Evolutionary conservation across 106 monocot genomes (phyloP).

Genomic region (Platanthera guangdongensis): DNA sequence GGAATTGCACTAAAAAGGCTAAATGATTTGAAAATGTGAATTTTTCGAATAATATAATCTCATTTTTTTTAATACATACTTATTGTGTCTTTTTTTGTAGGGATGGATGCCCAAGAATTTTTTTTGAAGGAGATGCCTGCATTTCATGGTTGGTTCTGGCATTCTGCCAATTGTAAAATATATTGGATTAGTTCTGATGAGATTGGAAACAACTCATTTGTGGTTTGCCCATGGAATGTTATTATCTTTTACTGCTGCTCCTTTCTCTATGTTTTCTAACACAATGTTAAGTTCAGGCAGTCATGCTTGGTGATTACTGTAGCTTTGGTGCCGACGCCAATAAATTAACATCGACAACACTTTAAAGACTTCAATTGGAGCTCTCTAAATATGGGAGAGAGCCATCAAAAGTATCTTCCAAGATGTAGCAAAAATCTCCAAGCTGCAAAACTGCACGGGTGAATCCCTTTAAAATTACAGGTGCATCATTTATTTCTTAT

Average conservation of each 20-base stretch:
- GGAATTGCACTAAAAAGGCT: too few relatives aligned
- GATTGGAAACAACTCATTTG: background rate
- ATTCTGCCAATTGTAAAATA: background rate
- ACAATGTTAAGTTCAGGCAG: too few relatives aligned
- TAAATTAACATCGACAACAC: constrained; percentile 48
- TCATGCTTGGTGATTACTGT: constrained; percentile 3
- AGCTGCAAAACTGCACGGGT: constrained; percentile 25
- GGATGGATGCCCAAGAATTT: too few relatives aligned
- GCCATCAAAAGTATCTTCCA: constrained; percentile 37
- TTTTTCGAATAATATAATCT: too few relatives aligned
- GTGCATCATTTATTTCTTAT: too few relatives aligned
- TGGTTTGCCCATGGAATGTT: background rate
- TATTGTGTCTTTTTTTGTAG: too few relatives aligned
- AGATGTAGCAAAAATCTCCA: constrained; percentile 39
- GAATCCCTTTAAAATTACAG: constrained; percentile 30
- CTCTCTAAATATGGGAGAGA: constrained; percentile 80
- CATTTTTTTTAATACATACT: too few relatives aligned
- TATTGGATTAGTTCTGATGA: background rate
- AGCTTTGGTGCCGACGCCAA: constrained; percentile 71
- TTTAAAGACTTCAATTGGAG: constrained; percentile 69
- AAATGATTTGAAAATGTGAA: too few relatives aligned
- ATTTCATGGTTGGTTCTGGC: too few relatives aligned
- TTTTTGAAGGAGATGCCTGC: too few relatives aligned
- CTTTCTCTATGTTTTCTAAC: background rate
- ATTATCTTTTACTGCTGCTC: background rate